Evolutionary conservation across 495 filamentous ascomycete species (phyloP).

Genomic region (Lophium mytilinum): DNA sequence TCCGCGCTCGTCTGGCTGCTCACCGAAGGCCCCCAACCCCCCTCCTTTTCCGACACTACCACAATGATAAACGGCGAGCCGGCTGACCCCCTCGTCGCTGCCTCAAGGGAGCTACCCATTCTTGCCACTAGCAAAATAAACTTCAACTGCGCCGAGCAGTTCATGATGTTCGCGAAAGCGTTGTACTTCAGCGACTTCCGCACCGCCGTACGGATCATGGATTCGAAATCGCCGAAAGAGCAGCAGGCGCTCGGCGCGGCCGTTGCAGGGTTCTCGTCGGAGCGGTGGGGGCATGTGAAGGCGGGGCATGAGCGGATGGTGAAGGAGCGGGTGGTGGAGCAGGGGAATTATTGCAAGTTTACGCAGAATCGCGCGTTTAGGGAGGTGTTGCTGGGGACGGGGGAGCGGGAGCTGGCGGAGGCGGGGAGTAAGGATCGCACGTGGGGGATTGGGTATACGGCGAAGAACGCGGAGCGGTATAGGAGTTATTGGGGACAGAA

Average conservation of each 20-base stretch:
- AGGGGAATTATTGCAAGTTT: not conserved
- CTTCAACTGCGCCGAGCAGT: slow-evolving; percentile 1
- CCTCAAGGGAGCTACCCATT: not conserved
- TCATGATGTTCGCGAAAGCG: not conserved
- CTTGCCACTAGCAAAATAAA: not conserved
- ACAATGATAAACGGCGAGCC: not conserved
- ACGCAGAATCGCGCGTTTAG: not conserved
- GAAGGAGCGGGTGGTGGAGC: not conserved
- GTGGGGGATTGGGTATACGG: not conserved
- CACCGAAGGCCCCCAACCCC: not conserved
- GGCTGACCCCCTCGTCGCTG: not conserved
- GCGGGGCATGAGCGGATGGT: not conserved
- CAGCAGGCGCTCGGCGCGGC: not conserved
- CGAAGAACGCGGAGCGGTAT: not conserved
- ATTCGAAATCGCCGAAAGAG: not conserved
- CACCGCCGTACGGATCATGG: not conserved
- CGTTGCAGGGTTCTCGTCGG: not conserved
- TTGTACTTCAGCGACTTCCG: not conserved
- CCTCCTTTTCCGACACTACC: not conserved
- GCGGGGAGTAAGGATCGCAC: not conserved
- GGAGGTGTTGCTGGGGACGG: not conserved
- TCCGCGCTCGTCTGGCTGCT: not conserved
- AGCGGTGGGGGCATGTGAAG: not conserved
- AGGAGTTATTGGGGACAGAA: not conserved
- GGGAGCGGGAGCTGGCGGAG: not conserved